Evolutionary conservation across 2,329 filamentous ascomycete genomes (phyloP), one percentile per base, ranked within the genome.

Genomic region (Volutella citrinella): DNA sequence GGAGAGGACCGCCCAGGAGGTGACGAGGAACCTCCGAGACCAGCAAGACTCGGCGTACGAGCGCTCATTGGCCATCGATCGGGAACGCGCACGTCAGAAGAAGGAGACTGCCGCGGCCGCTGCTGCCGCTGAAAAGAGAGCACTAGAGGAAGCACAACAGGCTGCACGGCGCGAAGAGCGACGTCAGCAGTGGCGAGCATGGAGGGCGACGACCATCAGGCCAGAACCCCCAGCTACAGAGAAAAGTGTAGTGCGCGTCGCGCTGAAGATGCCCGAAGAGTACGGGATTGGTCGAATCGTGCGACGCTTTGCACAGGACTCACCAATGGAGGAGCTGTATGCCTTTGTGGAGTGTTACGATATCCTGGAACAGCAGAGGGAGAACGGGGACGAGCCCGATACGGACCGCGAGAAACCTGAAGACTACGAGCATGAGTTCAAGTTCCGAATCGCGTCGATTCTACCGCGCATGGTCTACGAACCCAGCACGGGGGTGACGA

Each of bases 11-110:
- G 87, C 89, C 25, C 87, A 95, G 48, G 80, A 94, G 56, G 80
- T 87, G 3, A 78, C 84, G n/a, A 76, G 91, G 27, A 86, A 69
- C 50, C 69, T 98, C 20, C 78, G 90, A n/a, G 78, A 84, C 41
- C 81, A 95, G 60, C 93, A 98, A 59, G 89, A 97, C 57, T 85
- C 80, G 9, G 93, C 93, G 1, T 98, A 98, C 60, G 90, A 98
- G 64, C 80, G 89, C 42, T 95, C 87, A 0, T 69, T 98, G 19
- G 91, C 90, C 9, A 80, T 82, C 40, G 93, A 98, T 61, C 75
- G 90, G 23, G 90, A 95, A 60, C 82, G 91, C 14, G 85, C 87
- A 1, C 74, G 86, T 19, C 78, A 84, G 57, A 79, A 78, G 56
- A 77, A 77, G 30, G 89, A 95, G 58, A 88, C 84, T 3, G 87